Conservation (phyloP, 192 early-diverging fungal genomes). For the Chytriomyces confervae region DNA sequence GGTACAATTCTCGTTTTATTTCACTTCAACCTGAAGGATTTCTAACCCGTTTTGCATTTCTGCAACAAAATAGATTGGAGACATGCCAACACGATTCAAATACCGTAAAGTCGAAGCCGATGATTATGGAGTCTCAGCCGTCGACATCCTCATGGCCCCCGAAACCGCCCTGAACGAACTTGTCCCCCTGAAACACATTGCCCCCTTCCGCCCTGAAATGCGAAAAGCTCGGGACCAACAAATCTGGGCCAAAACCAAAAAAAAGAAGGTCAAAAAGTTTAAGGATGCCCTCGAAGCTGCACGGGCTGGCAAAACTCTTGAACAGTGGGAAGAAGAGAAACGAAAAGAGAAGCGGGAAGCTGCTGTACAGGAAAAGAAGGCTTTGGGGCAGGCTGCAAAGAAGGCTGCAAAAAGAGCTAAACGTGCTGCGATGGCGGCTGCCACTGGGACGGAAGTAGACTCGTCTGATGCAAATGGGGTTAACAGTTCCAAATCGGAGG, state of each 20-base stretch:
- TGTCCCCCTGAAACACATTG: conserved; percentile 84
- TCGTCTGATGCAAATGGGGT: neutral
- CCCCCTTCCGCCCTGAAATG: conserved; percentile 67
- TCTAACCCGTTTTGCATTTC: conserved; percentile 15
- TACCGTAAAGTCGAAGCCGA: conserved; percentile 84
- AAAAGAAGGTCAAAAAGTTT: conserved; percentile 30
- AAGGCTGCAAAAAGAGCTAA: conserved; percentile 10
- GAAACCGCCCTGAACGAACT: conserved; percentile 87
- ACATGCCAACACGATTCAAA: conserved; percentile 87
- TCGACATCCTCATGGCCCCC: conserved; percentile 90
- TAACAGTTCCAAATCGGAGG: neutral
- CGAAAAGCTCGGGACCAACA: conserved; percentile 52
- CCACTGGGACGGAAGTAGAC: neutral
- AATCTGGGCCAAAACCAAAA: conserved; percentile 47
- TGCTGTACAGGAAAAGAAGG: conserved; percentile 23
- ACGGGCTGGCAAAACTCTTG: conserved; percentile 26
- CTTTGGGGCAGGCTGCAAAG: conserved; percentile 8
- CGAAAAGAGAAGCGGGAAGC: conserved; percentile 33
- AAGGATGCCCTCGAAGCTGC: conserved; percentile 32
- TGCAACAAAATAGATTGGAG: conserved; percentile 62
- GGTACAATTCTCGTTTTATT: conserved; percentile 41
- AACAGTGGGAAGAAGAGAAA: conserved; percentile 35
- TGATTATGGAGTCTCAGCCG: conserved; percentile 77
- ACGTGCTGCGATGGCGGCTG: conserved; percentile 1
- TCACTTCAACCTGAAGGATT: neutral